Evolutionary conservation across 108 stramenopile species (phyloP), one percentile per base, ranked within the genome.

Genomic region (Pseudonitzschia multiseries): DNA sequence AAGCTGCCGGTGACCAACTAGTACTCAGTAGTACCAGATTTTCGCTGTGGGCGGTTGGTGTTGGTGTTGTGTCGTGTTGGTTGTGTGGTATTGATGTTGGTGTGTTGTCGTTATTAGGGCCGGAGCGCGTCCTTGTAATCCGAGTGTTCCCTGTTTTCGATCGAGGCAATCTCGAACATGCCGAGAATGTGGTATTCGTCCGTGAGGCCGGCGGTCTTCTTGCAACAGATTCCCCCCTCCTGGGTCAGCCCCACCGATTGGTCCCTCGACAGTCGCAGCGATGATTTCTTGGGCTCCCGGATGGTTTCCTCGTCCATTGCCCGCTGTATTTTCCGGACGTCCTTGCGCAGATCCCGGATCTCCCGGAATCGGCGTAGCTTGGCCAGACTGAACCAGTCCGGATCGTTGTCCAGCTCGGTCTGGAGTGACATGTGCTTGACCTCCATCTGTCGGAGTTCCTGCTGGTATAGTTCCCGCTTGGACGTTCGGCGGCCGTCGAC

Each of bases 111-210:
- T 36, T 2, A 36, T 6, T 36, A 50, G 20, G 67, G 52, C 31
- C 27, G 62, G 65, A 76, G 68, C 8, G 69, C 32, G 4, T 77
- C 76, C 53, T 43, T 29, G 44, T 77, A 77, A 46, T 77, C 70
- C 40, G 28, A 32, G 42, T 77, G 76, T 8, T 86, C 78, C 59
- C 73, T 72, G 29, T 72, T 73, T 27, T 84, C 75, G 26, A 84
- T 81, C 48, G 85, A 85, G 26, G 86, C 92, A 27, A 88, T 69
- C 61, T 83, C 79, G 65, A 93, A 91, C 56, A 78, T 70, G 20
- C 93, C 93, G 43, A 93, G 75, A 32, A 91, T 91, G 29, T 87
- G 88, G 81, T 93, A 93, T 64, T 91, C 90, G 12, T 86, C 56
- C 12, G 81, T 77, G 43, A 86, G 67, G 24, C 89, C 87, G 46